phyloP scores from a whole-genome alignment of 768 basidiomycete genomes.

The Dioszegia aurantiaca region DNA sequence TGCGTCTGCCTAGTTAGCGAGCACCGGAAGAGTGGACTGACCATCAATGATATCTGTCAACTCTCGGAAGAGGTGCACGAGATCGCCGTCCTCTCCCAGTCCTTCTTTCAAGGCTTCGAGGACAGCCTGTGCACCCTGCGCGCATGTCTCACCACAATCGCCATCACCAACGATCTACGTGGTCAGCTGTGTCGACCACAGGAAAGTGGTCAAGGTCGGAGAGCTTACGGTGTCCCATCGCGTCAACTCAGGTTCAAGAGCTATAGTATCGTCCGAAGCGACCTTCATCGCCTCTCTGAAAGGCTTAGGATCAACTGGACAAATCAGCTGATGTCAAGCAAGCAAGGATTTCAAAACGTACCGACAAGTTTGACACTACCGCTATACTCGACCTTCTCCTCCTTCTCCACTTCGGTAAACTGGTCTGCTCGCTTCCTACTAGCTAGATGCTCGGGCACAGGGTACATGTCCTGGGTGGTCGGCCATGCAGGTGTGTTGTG shows the following conservation, averaged over 20 bases:
- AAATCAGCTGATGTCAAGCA: not conserved
- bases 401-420: constrained; percentile 38
- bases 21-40: constrained; percentile 12
- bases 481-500: constrained; percentile 44
- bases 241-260: constrained; percentile 44
- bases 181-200: constrained; percentile 10
- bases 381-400: constrained; percentile 27
- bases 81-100: constrained; percentile 40
- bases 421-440: constrained; percentile 31
- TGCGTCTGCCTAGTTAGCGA: constrained; percentile 29
- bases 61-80: constrained; percentile 42
- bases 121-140: constrained; percentile 44
- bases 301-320: constrained; percentile 8
- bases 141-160: constrained; percentile 49
- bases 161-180: constrained; percentile 49
- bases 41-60: constrained; percentile 49
- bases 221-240: constrained; percentile 46
- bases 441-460: constrained; percentile 25
- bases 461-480: constrained; percentile 37
- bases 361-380: constrained; percentile 31
- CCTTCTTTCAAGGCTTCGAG: constrained; percentile 31
- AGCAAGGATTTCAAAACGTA: constrained; percentile 14
- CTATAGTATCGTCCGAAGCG: constrained; percentile 39
- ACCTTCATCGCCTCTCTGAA: constrained; percentile 36
- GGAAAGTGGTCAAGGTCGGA: not conserved